Base-by-base conservation (phyloP, 2,329 filamentous ascomycete genomes). In the Cercospora sesami region DNA sequence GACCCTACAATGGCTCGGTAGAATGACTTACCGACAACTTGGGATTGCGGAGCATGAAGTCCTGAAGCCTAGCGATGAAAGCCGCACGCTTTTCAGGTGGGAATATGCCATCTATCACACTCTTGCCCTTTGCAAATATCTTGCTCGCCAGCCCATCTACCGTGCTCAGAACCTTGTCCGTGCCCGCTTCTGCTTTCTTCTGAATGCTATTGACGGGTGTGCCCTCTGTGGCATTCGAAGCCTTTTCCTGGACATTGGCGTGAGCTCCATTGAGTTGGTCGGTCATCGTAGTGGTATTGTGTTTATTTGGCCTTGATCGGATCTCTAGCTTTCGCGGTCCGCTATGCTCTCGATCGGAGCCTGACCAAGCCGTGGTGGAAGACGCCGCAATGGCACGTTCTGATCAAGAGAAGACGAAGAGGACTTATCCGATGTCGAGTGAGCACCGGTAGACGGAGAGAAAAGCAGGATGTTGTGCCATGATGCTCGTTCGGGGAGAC, bases 11-110 rank as follows among this genome's bases (percentile, higher is more conserved):
- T 18, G 30, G 18, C 26, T 23, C 12, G 6, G 18, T 33, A 26
- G 33, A 9, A 28, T 5, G 55, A 31, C 89, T 23, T 82, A 92
- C 91, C 65, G 90, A 88, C 53, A 93, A 81, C 69, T 92, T 81
- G 2, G 92, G 92, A 66, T 90, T 89, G 60, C 85, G 81, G 5
- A 84, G 79, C 16, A 89, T 87, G 74, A 91, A 90, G 5, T 80
- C 76, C 39, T 83, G 81, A 30, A 86, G 78, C 55, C 81, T 83
- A 16, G 85, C 81, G 72, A 88, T 84, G 51, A 86, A 82, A 65
- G 83, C 82, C 70, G 87, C 83, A 60, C 90, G 85, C 68, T 86
- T 85, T 39, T 86, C 81, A 0, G 90, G 89, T 55, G 87, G 85
- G 53, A 92, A 82, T 64, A 87, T 73, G 42, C 78, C 77, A 73